These are phyloP conservation scores for Penicillium sumatraense DNA, from an alignment of 2,329 filamentous ascomycete genomes.

Conservation along the genomic window DNA sequence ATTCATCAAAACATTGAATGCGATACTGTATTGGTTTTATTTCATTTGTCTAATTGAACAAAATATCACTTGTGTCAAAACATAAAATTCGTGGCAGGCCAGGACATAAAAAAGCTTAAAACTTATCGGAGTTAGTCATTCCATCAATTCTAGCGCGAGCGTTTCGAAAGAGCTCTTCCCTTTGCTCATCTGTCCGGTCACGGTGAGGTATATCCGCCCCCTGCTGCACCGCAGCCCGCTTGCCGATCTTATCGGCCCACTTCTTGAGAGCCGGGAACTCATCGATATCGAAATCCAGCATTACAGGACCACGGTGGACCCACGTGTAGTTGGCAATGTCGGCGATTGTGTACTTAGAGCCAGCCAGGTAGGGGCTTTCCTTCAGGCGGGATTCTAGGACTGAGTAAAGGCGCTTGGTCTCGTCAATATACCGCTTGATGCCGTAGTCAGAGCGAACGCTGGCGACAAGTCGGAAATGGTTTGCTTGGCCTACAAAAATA, in stretches of 20 bases:
- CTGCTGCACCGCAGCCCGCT: slow-evolving; percentile 35
- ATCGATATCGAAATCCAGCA: slow-evolving; percentile 34
- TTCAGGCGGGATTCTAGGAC: slow-evolving; percentile 51
- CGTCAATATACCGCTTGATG: slow-evolving; percentile 53
- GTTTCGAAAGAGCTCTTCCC: slow-evolving; percentile 14
- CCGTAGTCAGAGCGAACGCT: slow-evolving; percentile 49
- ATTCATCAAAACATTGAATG: too few species aligned
- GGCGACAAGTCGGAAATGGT: slow-evolving; percentile 53
- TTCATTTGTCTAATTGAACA: too few species aligned
- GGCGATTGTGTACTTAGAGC: slow-evolving; percentile 53
- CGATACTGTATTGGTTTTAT: too few species aligned
- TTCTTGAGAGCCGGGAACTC: slow-evolving; percentile 38
- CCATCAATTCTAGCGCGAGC: slow-evolving; percentile 26
- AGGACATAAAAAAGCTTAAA: too few species aligned
- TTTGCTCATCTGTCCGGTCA: slow-evolving; percentile 16
- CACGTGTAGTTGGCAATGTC: slow-evolving; percentile 54
- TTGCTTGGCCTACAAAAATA: slow-evolving; percentile 55
- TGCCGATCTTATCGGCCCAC: slow-evolving; percentile 35
- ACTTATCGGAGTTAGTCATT: slow-evolving; percentile 26
- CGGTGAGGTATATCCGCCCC: slow-evolving; percentile 24
- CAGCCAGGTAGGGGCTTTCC: slow-evolving; percentile 50
- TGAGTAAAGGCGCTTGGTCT: slow-evolving; percentile 53
- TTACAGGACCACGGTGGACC: slow-evolving; percentile 34
- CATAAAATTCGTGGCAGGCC: too few species aligned
- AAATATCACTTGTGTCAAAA: too few species aligned